Base-by-base conservation (phyloP, 257 asterid genomes). In the Echites panduratus region DNA sequence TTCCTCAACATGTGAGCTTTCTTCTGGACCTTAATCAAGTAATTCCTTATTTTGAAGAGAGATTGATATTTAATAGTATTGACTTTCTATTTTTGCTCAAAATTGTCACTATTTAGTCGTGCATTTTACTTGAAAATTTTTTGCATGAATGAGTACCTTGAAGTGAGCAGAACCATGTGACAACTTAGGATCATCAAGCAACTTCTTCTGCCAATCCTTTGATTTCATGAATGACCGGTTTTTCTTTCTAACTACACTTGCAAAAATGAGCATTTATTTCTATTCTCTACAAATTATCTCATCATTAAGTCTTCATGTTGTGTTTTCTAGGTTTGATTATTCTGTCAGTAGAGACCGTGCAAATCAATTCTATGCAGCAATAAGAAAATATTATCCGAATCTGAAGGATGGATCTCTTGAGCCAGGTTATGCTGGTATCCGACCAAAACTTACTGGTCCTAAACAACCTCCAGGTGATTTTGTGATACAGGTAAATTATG, bases 381-480 rank as follows among this genome's bases (percentile, higher is more conserved):
- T 93, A 76, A 87, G 91, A 76, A 89, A 85, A 80, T 93, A 91
- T 79, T 89, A 87, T 77, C 96, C 96, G 2, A 17, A 79, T 73
- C 77, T 91, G 48, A 86, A 79, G 80, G 86, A 88, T 74, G 95
- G 86, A 26, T 84, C 94, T 16, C 80, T 93, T 80, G 96, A 88
- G 79, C 90, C 97, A 0, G 90, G 96, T 26, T 91, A 93, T 78
- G 84, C 95, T 57, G 97, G 98, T 54, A 83, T 93, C 73, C 87
- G 98, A 73, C 84, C 97, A 24, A 93, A 93, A 76, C 79, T 93
- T 77, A 84, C 91, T 12, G 93, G 94, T n/a, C 82, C 91, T 0
- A 76, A 75, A 77, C 87, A 84, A 62, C 80, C 65, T 71, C 84
- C 87, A 17, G 74, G 81, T 53, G 98, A 93, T 86, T 93, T 93